phyloP scores from a whole-genome alignment of 2,329 filamentous ascomycete species.

The Alternaria incomplexa region DNA sequence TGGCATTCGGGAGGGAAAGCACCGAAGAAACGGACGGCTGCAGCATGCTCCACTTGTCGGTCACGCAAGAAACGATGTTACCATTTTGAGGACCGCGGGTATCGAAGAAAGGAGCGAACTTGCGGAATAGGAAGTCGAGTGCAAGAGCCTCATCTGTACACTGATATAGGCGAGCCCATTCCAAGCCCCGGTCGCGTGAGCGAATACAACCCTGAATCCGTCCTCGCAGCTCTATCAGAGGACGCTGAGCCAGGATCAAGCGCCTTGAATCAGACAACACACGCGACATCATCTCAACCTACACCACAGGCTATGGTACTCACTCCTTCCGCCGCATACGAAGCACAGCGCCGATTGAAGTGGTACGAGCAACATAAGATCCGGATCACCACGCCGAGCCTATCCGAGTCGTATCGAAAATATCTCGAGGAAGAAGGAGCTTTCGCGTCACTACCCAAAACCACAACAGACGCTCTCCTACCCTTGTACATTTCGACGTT shows the following conservation, averaged over 20 bases:
- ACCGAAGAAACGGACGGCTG: not conserved
- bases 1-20: constrained; percentile 1
- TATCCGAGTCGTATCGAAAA: not conserved
- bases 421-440: constrained; percentile 7
- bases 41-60: not conserved
- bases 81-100: not conserved
- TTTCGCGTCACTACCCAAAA: not conserved
- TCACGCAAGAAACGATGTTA: constrained; percentile 9
- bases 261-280: not conserved
- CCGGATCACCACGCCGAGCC: not conserved
- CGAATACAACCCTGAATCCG: constrained; percentile 6
- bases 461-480: not conserved
- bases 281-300: not conserved
- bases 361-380: constrained; percentile 8
- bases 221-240: constrained; percentile 6
- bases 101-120: not conserved
- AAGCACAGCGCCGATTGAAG: not conserved
- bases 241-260: not conserved
- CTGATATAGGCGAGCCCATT: not conserved
- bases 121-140: not conserved
- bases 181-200: constrained; percentile 5
- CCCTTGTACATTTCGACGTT: not conserved
- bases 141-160: not conserved
- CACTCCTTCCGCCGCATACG: not conserved
- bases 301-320: not conserved